Conservation (phyloP, 2,329 filamentous ascomycete species). For the Pseudocercospora ulei region DNA sequence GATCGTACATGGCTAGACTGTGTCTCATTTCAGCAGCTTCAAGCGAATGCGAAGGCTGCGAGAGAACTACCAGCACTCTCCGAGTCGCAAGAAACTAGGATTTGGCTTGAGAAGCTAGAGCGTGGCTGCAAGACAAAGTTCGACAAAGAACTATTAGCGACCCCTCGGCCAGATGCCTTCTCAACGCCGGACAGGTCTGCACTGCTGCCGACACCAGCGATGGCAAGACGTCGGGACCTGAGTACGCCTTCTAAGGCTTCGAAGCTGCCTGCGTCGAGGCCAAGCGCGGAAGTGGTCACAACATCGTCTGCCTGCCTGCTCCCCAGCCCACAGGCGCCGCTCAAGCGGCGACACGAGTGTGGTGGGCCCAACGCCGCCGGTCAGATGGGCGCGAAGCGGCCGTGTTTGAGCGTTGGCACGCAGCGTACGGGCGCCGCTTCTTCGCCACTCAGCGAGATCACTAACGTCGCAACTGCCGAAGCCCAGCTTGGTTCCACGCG, state of each 20-base stretch:
- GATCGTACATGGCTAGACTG: constrained; percentile 63
- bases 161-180: constrained; percentile 13
- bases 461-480: constrained; percentile 12
- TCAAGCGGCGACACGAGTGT: constrained; percentile 9
- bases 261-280: background rate
- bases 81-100: constrained; percentile 51
- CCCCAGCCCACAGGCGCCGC: background rate
- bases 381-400: constrained; percentile 9
- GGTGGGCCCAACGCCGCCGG: background rate
- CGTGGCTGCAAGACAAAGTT: constrained; percentile 28
- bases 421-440: constrained; percentile 5
- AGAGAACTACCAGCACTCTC: constrained; percentile 44
- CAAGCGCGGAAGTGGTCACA: background rate
- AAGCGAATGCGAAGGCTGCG: constrained; percentile 54
- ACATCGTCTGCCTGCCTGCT: background rate
- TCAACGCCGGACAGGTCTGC: constrained; percentile 11
- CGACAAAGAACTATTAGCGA: constrained; percentile 24
- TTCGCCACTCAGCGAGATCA: constrained; percentile 18
- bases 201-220: constrained; percentile 1
- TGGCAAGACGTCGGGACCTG: background rate
- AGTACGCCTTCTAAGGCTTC: background rate
- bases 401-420: background rate
- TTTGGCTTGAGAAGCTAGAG: constrained; percentile 55
- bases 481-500: background rate
- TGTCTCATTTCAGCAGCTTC: constrained; percentile 59